A percentile compares a stretch with the other conserved stretches of the same genome.
These are phyloP conservation scores for Trichoderma semiorbis DNA, from an alignment of 2,329 filamentous ascomycete genomes.

Conservation along the genomic window DNA sequence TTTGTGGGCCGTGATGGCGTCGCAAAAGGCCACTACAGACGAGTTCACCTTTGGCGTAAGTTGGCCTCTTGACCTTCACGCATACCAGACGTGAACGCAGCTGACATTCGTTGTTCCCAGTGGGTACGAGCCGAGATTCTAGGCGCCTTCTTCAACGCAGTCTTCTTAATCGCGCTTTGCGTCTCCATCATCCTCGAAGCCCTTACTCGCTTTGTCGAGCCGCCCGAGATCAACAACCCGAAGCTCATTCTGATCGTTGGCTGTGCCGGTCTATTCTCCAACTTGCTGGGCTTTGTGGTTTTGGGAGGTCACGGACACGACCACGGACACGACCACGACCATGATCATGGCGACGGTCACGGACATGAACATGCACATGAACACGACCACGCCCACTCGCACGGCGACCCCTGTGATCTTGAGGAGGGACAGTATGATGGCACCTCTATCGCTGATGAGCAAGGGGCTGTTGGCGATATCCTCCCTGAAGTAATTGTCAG, in stretches of 20 bases:
- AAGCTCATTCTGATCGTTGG: constrained; percentile 87
- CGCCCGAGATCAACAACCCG: constrained; percentile 81
- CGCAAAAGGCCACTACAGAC: constrained; percentile 79
- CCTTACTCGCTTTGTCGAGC: constrained; percentile 85
- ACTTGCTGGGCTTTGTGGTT: constrained; percentile 82
- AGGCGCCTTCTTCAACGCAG: constrained; percentile 93
- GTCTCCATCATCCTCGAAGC: constrained; percentile 96
- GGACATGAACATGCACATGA: constrained; percentile 40
- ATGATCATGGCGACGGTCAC: constrained; percentile 49
- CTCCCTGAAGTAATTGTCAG: constrained; percentile 60
- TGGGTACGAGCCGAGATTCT: constrained; percentile 97
- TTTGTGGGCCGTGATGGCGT: constrained; percentile 90
- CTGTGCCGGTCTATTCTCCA: constrained; percentile 78
- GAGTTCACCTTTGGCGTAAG: constrained; percentile 91
- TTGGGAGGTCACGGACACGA: constrained; percentile 78
- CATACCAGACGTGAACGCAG: neutral
- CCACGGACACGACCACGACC: constrained; percentile 79
- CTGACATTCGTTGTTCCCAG: constrained; percentile 42
- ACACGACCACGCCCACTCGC: constrained; percentile 34
- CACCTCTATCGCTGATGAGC: constrained; percentile 49
- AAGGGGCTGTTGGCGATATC: constrained; percentile 57
- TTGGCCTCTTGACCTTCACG: constrained; percentile 20
- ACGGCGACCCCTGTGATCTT: constrained; percentile 35
- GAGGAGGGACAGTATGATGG: constrained; percentile 51
- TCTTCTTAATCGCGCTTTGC: constrained; percentile 94